These are phyloP conservation scores for Mortierella sp. DNA, from an alignment of 371 early-diverging fungal genomes.

Conservation along the genomic window DNA sequence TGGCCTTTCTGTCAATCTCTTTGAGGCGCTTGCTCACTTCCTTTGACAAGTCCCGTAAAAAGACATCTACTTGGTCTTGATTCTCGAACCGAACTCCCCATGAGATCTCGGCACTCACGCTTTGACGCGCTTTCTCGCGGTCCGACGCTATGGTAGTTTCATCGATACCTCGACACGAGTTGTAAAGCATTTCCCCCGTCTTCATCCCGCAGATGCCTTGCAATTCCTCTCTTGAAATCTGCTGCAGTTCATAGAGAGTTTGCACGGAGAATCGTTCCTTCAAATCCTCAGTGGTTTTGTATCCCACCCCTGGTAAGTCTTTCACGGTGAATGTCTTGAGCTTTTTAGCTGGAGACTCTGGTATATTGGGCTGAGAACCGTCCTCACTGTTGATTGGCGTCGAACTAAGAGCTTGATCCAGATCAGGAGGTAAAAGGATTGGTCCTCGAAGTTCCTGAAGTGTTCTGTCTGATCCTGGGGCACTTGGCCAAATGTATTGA, in stretches of 20 bases:
- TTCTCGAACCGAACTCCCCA: slow-evolving; percentile 91
- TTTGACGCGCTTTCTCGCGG: slow-evolving; percentile 71
- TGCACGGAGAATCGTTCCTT: slow-evolving; percentile 49
- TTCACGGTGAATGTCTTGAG: slow-evolving; percentile 6
- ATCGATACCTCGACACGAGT: slow-evolving; percentile 82
- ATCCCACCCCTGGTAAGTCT: slow-evolving; percentile 35
- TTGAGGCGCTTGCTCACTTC: slow-evolving; percentile 66
- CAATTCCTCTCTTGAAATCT: slow-evolving; percentile 53
- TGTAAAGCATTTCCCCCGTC: slow-evolving; percentile 71
- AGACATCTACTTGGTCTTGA: slow-evolving; percentile 70
- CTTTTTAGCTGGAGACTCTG: background rate
- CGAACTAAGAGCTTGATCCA: background rate
- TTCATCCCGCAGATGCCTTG: slow-evolving; percentile 77
- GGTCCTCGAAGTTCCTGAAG: slow-evolving; percentile 24
- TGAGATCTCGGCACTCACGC: slow-evolving; percentile 81
- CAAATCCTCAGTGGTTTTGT: slow-evolving; percentile 46
- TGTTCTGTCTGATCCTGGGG: slow-evolving; percentile 21
- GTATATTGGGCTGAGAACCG: slow-evolving; percentile 4
- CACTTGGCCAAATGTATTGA: slow-evolving; percentile 55
- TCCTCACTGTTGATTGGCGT: background rate
- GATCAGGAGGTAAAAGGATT: background rate
- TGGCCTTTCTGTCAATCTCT: slow-evolving; percentile 59
- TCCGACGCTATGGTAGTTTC: slow-evolving; percentile 65
- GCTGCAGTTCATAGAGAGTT: slow-evolving; percentile 66
- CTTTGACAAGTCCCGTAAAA: slow-evolving; percentile 60